phyloP scores from a whole-genome alignment of 1,284 basidiomycete genomes.

The Caloboletus inedulis region DNA sequence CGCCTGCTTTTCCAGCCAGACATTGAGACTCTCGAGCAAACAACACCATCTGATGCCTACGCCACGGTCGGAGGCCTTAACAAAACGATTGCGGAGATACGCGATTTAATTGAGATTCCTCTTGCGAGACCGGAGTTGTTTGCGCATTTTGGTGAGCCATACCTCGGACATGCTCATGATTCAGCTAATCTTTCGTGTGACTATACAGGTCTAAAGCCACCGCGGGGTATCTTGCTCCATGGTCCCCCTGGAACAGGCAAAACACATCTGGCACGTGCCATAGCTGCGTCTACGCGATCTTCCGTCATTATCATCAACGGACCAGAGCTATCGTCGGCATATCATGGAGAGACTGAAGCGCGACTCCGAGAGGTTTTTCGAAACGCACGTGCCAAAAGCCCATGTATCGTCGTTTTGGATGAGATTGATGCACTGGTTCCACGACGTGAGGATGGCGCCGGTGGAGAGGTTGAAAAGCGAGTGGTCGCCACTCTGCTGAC shows the following conservation, averaged over 20 bases:
- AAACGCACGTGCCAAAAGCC: constrained; percentile 77
- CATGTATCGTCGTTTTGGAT: constrained; percentile 93
- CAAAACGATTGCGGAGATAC: constrained; percentile 85
- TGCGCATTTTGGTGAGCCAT: constrained; percentile 70
- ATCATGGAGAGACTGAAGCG: constrained; percentile 95
- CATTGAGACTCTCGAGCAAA: constrained; percentile 44
- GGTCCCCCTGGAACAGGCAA: constrained; percentile 95
- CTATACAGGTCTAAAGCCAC: constrained; percentile 75
- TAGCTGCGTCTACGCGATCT: constrained; percentile 77
- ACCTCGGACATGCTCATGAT: constrained; percentile 1
- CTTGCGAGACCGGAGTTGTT: constrained; percentile 89
- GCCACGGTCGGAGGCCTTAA: constrained; percentile 85
- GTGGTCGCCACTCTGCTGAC: constrained; percentile 96
- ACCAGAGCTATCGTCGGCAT: constrained; percentile 91
- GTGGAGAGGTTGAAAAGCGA: constrained; percentile 92
- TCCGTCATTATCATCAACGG: constrained; percentile 90
- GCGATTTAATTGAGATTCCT: constrained; percentile 94
- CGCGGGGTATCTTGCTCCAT: constrained; percentile 85
- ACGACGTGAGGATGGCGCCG: constrained; percentile 79
- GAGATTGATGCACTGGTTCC: constrained; percentile 97
- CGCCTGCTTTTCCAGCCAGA: constrained; percentile 36
- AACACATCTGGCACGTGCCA: constrained; percentile 88
- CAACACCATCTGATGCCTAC: constrained; percentile 52
- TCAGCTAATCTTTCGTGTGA: constrained; percentile 10
- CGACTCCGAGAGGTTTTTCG: constrained; percentile 87